phyloP scores from a whole-genome alignment of 1,139 yeast species.

The Magnusiomyces magnusii region DNA sequence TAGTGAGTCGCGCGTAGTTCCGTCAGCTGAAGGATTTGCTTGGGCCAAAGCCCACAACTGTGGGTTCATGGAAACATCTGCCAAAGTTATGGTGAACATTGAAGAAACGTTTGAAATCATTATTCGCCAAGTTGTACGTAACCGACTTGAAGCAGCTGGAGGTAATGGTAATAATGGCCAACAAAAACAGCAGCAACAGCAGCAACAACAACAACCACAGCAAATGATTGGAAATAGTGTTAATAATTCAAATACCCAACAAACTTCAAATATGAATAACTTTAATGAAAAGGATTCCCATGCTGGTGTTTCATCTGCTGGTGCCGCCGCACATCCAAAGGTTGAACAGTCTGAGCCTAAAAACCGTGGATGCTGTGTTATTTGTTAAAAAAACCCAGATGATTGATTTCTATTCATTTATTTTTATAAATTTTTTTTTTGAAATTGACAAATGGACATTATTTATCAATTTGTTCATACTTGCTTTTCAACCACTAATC shows the following conservation, averaged over 20 bases:
- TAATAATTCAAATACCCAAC: not conserved
- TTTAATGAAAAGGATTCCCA: not conserved
- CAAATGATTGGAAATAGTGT: no score
- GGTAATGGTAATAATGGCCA: not conserved
- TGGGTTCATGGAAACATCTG: slow-evolving; percentile 83
- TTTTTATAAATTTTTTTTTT: no score
- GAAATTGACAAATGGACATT: no score
- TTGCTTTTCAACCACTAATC: no score
- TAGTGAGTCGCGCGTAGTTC: slow-evolving; percentile 65
- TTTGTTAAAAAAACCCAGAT: not conserved
- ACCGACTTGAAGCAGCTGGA: slow-evolving; percentile 35
- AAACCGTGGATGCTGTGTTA: slow-evolving; percentile 3
- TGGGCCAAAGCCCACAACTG: slow-evolving; percentile 68
- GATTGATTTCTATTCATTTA: not conserved
- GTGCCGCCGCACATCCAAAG: not conserved
- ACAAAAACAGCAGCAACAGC: not conserved
- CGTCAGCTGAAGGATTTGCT: slow-evolving; percentile 72
- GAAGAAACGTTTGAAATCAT: slow-evolving; percentile 75
- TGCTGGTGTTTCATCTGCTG: not conserved
- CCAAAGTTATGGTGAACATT: slow-evolving; percentile 81
- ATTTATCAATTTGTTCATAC: no score
- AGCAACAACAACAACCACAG: no score
- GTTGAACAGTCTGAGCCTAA: not conserved
- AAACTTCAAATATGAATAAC: not conserved
- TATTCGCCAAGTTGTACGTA: slow-evolving; percentile 58